A percentile compares a stretch with the other conserved stretches of the same genome.
Conservation (phyloP, 2,329 filamentous ascomycete genomes). For the Neofusicoccum cordaticola region DNA sequence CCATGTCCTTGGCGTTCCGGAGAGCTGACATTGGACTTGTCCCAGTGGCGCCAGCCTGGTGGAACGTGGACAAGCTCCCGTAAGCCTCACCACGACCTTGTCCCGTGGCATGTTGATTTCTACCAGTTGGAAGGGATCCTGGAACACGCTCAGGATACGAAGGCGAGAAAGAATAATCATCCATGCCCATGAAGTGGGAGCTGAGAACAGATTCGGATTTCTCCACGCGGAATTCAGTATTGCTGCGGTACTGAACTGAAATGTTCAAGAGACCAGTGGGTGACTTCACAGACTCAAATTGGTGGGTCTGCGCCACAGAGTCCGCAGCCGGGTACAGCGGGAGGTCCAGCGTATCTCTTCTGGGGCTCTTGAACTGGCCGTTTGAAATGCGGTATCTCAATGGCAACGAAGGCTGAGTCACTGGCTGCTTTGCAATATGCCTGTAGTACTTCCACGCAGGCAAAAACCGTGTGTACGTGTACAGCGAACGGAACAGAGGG, state of each 20-base stretch:
- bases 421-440: conserved; percentile 66
- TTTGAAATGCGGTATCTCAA: conserved; percentile 77
- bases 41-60: conserved; percentile 71
- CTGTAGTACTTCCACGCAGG: conserved; percentile 85
- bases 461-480: conserved; percentile 74
- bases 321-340: conserved; percentile 60
- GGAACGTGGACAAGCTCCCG: conserved; percentile 84
- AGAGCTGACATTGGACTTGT: conserved; percentile 85
- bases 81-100: conserved; percentile 75
- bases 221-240: conserved; percentile 87
- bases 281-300: conserved; percentile 80
- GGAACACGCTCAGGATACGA: conserved; percentile 65
- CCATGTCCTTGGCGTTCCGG: conserved; percentile 62
- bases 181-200: conserved; percentile 87
- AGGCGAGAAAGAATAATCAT: conserved; percentile 82
- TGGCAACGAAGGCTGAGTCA: conserved; percentile 61
- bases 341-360: conserved; percentile 67
- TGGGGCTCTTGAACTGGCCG: conserved; percentile 52
- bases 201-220: conserved; percentile 88
- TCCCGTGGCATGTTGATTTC: conserved; percentile 44
- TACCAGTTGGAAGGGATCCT: conserved; percentile 71
- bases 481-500: conserved; percentile 87
- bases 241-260: conserved; percentile 78
- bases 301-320: conserved; percentile 67
- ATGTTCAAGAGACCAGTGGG: conserved; percentile 81